Evolutionary conservation across 2,329 filamentous ascomycete species (phyloP).

Genomic region (Fusarium aywerte): DNA sequence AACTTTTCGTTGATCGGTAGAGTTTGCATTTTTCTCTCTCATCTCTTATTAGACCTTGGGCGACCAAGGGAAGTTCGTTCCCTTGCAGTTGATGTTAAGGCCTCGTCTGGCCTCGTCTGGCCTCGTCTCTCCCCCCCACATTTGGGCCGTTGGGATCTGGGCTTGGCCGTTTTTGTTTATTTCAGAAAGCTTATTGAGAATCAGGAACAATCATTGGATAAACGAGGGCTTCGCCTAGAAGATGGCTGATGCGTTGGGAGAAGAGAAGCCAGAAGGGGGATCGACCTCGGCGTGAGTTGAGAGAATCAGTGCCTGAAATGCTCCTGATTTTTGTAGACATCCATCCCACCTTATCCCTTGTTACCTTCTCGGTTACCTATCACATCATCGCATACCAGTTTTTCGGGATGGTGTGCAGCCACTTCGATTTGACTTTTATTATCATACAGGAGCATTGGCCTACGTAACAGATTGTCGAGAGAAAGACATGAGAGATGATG

Average conservation of each 20-base stretch:
- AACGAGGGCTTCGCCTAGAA: background rate
- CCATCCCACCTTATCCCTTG: slow-evolving; percentile 12
- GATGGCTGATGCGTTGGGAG: slow-evolving; percentile 13
- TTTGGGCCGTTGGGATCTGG: slow-evolving; percentile 29
- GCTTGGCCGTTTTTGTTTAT: slow-evolving; percentile 11
- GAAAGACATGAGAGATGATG: background rate
- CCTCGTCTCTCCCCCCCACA: slow-evolving; percentile 10
- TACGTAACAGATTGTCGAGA: background rate
- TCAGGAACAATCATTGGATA: slow-evolving; percentile 4
- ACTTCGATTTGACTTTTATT: background rate
- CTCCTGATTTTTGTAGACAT: slow-evolving; percentile 22
- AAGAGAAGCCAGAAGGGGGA: background rate
- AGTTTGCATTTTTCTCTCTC: background rate
- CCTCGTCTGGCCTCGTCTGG: background rate
- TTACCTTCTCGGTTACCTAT: slow-evolving; percentile 5
- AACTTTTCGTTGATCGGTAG: slow-evolving; percentile 3
- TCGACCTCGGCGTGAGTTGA: background rate
- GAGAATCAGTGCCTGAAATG: background rate
- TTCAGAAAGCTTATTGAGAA: slow-evolving; percentile 22
- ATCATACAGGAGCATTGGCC: background rate
- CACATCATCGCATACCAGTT: slow-evolving; percentile 30
- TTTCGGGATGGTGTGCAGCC: slow-evolving; percentile 15
- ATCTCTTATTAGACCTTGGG: background rate
- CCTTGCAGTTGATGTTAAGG: slow-evolving; percentile 1
- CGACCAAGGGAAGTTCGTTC: background rate